phyloP scores from a whole-genome alignment of 306 rosid species.

The Geum urbanum region DNA sequence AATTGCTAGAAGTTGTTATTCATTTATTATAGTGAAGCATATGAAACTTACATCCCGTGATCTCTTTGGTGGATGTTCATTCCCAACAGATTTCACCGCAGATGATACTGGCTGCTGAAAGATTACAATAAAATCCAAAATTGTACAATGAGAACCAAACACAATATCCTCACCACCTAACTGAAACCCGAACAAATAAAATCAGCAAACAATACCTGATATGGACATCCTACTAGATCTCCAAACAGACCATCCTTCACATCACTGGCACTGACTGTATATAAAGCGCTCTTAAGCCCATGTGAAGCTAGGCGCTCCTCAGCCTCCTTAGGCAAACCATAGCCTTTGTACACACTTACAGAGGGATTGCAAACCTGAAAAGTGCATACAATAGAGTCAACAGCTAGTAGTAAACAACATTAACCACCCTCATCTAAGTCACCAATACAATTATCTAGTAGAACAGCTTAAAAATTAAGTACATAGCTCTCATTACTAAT shows the following conservation, averaged over 20 bases:
- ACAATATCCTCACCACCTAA: not conserved
- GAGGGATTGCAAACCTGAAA: slow-evolving; percentile 52
- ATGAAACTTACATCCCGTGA: slow-evolving; percentile 22
- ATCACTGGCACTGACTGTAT: slow-evolving; percentile 54
- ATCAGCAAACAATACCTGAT: slow-evolving; percentile 53
- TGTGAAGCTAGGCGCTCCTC: slow-evolving; percentile 57
- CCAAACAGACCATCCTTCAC: slow-evolving; percentile 56
- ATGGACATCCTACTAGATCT: slow-evolving; percentile 53
- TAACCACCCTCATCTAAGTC: not conserved
- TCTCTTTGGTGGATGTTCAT: slow-evolving; percentile 32
- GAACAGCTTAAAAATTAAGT: no score
- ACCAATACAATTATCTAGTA: not conserved
- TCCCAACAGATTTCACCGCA: slow-evolving; percentile 25
- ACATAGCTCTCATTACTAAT: no score
- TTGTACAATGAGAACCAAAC: not conserved
- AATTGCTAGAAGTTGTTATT: no score
- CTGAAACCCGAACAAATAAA: not conserved
- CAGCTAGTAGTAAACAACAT: not conserved
- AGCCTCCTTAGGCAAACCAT: slow-evolving; percentile 50
- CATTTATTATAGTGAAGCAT: not conserved
- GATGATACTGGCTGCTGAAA: slow-evolving; percentile 55
- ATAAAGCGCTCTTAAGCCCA: slow-evolving; percentile 62
- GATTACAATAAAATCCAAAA: slow-evolving; percentile 11
- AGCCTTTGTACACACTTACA: slow-evolving; percentile 61
- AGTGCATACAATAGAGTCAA: not conserved